These are phyloP conservation scores for Euphorbia peplus DNA, from an alignment of 345 rosid genomes.

Conservation along the genomic window DNA sequence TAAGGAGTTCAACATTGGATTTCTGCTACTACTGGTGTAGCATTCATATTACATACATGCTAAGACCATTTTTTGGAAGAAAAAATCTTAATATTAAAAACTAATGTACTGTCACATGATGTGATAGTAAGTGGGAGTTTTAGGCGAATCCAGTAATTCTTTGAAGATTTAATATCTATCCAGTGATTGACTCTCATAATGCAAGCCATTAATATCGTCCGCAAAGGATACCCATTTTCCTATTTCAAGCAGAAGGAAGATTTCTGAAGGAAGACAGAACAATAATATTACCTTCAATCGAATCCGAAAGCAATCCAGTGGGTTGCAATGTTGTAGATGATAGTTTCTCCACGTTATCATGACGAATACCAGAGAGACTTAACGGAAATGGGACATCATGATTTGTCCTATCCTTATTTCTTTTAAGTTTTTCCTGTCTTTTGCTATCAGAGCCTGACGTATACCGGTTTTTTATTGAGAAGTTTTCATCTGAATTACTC, in stretches of 20 bases:
- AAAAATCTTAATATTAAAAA: too few relatives aligned
- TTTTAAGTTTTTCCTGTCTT: slow-evolving; percentile 49
- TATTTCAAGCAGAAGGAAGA: slow-evolving; percentile 4
- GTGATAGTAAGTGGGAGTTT: not conserved
- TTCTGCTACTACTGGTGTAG: slow-evolving; percentile 1
- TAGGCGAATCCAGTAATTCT: not conserved
- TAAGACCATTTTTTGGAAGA: not conserved
- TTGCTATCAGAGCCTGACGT: slow-evolving; percentile 34
- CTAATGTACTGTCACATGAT: not conserved
- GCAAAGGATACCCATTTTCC: slow-evolving; percentile 14
- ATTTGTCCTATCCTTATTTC: slow-evolving; percentile 21
- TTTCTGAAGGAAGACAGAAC: not conserved
- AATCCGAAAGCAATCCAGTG: slow-evolving; percentile 14
- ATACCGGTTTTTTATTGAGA: not conserved
- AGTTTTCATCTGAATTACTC: not conserved
- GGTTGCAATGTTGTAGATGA: slow-evolving; percentile 17
- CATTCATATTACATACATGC: not conserved
- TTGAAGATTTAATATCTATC: too few relatives aligned
- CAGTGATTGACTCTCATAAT: slow-evolving; percentile 17
- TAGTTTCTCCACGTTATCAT: not conserved
- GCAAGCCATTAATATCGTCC: slow-evolving; percentile 35
- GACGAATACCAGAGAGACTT: not conserved
- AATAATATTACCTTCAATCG: slow-evolving; percentile 37
- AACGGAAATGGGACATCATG: not conserved
- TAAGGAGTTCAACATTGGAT: not conserved